phyloP scores from a whole-genome alignment of 78 protist genomes.

The Polysphondylium violaceum region DNA sequence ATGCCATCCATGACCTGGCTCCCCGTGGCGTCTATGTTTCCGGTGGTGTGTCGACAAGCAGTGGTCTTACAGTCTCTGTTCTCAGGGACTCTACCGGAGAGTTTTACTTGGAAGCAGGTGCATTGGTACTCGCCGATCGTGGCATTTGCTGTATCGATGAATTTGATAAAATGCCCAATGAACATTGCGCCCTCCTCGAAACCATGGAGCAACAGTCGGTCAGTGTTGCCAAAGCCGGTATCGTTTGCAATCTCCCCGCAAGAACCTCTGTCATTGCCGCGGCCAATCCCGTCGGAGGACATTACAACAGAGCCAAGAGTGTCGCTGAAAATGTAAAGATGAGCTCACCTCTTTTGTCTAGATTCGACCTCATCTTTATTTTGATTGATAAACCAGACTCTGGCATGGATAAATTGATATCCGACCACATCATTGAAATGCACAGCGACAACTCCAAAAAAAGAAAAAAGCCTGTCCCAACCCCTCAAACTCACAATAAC shows the following conservation, averaged over 20 bases:
- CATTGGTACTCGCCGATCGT: constrained; percentile 90
- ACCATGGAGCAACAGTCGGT: constrained; percentile 99
- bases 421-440: constrained; percentile 93
- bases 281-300: constrained; percentile 99
- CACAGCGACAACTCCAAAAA: constrained; percentile 16
- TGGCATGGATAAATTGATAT: constrained; percentile 89
- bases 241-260: constrained; percentile 97
- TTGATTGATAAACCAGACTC: constrained; percentile 94
- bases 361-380: constrained; percentile 98
- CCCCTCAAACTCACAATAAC: too few species aligned
- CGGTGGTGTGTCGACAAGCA: constrained; percentile 96
- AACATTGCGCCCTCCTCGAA: constrained; percentile 96
- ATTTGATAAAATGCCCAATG: constrained; percentile 98
- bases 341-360: constrained; percentile 92
- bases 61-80: constrained; percentile 98
- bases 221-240: constrained; percentile 98
- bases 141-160: constrained; percentile 99
- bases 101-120: constrained; percentile 98
- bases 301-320: constrained; percentile 92
- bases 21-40: constrained; percentile 99
- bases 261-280: constrained; percentile 98
- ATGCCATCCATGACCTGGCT: constrained; percentile 83
- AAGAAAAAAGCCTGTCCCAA: constrained; percentile 6
- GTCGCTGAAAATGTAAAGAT: constrained; percentile 96
- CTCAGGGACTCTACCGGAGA: constrained; percentile 92